A percentile compares a stretch with the other conserved stretches of the same genome.
phyloP scores from a whole-genome alignment of 768 basidiomycete genomes.

The Xanthoconium stramineum region DNA sequence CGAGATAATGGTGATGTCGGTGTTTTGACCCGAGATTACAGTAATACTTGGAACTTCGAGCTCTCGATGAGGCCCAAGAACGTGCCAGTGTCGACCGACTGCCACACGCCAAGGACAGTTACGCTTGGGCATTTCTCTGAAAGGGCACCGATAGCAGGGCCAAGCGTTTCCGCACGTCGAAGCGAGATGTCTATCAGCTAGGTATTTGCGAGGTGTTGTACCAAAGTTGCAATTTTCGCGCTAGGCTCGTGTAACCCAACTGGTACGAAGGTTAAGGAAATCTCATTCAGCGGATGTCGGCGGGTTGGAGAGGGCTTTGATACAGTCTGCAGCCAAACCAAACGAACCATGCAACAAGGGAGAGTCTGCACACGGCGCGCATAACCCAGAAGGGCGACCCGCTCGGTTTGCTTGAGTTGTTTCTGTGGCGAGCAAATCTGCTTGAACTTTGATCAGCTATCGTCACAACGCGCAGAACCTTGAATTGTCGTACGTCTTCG shows the following conservation, averaged over 20 bases:
- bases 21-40: no score
- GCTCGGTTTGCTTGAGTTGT: neutral
- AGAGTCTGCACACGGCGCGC: constrained; percentile 8
- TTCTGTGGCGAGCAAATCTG: constrained; percentile 1
- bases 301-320: constrained; percentile 1
- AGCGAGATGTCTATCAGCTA: neutral
- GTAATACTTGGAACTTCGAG: neutral
- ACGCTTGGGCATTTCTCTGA: neutral
- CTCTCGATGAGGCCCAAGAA: neutral
- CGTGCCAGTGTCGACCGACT: neutral
- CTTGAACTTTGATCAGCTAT: no score
- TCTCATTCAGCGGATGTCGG: neutral
- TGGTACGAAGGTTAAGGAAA: constrained; percentile 10
- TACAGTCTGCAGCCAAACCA: neutral
- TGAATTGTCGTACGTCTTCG: constrained; percentile 2
- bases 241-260: neutral
- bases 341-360: neutral
- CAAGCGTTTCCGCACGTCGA: neutral
- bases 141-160: neutral
- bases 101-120: neutral
- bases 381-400: constrained; percentile 9
- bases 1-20: no score
- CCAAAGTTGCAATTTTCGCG: neutral
- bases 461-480: neutral
- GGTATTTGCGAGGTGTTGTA: constrained; percentile 8